Percentiles rank a stretch among this genome's conserved stretches.
phyloP scores from a whole-genome alignment of 352 stramenopile species.

The Globisporangium canariense region DNA sequence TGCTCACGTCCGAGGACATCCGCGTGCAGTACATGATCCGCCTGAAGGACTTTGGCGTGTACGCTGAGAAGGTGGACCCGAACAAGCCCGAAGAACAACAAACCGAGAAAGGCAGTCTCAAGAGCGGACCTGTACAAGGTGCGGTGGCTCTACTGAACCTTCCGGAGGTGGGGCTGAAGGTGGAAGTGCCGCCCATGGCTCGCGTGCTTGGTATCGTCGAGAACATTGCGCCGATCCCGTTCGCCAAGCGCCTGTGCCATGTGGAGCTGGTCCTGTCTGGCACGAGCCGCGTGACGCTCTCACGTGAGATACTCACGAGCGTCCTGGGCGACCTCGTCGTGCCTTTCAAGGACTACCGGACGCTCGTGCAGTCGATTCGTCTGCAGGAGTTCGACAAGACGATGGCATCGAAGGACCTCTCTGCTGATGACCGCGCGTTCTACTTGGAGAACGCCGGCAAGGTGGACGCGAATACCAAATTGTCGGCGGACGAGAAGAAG shows the following conservation, averaged over 20 bases:
- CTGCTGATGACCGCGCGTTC: constrained; percentile 43
- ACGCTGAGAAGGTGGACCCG: constrained; percentile 25
- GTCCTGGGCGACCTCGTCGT: constrained; percentile 56
- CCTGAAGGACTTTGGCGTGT: constrained; percentile 48
- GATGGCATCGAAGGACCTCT: constrained; percentile 32
- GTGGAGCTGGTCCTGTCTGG: constrained; percentile 39
- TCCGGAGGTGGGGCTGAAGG: constrained; percentile 36
- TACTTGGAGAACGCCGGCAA: constrained; percentile 50
- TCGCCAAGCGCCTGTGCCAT: constrained; percentile 34
- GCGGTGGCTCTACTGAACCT: constrained; percentile 34
- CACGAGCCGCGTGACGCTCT: constrained; percentile 38
- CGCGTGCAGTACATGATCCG: constrained; percentile 42
- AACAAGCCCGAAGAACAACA: constrained; percentile 9
- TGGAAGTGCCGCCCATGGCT: constrained; percentile 54
- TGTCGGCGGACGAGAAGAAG: constrained; percentile 45
- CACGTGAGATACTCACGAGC: constrained; percentile 38
- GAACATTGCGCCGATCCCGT: constrained; percentile 43
- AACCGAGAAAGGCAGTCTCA: constrained; percentile 20
- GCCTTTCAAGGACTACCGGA: constrained; percentile 51
- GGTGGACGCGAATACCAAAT: constrained; percentile 36
- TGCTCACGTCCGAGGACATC: constrained; percentile 50
- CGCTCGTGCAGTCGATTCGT: constrained; percentile 47
- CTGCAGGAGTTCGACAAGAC: constrained; percentile 41
- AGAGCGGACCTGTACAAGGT: constrained; percentile 20
- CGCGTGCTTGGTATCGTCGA: constrained; percentile 56